These are phyloP conservation scores for Colletotrichum sp. DNA, from an alignment of 2,329 filamentous ascomycete genomes.

Conservation along the genomic window DNA sequence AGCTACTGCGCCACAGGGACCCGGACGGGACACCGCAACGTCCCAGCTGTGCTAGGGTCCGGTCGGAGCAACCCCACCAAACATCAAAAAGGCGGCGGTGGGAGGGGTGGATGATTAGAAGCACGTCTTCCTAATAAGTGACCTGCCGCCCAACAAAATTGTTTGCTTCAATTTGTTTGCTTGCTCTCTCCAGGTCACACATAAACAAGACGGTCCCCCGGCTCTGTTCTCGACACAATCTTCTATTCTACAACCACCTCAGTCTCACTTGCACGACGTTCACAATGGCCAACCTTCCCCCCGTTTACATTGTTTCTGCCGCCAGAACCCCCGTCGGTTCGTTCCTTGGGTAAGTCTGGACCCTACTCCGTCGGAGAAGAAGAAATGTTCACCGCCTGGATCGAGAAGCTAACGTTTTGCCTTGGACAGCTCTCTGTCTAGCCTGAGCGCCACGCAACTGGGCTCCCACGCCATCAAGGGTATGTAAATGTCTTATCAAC, in stretches of 20 bases:
- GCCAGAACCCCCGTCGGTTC: slow-evolving; percentile 91
- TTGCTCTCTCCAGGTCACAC: background rate
- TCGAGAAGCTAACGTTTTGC: background rate
- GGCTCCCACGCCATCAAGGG: slow-evolving; percentile 93
- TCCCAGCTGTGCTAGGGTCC: background rate
- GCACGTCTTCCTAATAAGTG: slow-evolving; percentile 10
- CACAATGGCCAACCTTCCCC: slow-evolving; percentile 79
- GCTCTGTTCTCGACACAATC: background rate
- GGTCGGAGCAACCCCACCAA: slow-evolving; percentile 19
- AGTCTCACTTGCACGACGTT: background rate
- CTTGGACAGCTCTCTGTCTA: slow-evolving; percentile 77
- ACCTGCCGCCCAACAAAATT: slow-evolving; percentile 12
- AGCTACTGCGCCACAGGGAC: slow-evolving; percentile 17
- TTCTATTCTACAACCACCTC: background rate
- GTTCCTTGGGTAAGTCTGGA: slow-evolving; percentile 78
- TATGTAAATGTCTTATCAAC: slow-evolving; percentile 42
- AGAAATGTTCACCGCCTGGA: slow-evolving; percentile 9
- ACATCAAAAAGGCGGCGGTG: slow-evolving; percentile 14
- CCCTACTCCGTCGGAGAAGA: background rate
- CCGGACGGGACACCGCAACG: background rate
- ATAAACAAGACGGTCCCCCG: background rate
- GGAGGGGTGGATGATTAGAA: background rate
- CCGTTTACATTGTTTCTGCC: slow-evolving; percentile 95
- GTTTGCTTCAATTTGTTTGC: background rate
- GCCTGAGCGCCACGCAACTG: slow-evolving; percentile 83